These are phyloP conservation scores for Colletotrichum camelliae DNA, from an alignment of 2,329 filamentous ascomycete species.

Conservation along the genomic window DNA sequence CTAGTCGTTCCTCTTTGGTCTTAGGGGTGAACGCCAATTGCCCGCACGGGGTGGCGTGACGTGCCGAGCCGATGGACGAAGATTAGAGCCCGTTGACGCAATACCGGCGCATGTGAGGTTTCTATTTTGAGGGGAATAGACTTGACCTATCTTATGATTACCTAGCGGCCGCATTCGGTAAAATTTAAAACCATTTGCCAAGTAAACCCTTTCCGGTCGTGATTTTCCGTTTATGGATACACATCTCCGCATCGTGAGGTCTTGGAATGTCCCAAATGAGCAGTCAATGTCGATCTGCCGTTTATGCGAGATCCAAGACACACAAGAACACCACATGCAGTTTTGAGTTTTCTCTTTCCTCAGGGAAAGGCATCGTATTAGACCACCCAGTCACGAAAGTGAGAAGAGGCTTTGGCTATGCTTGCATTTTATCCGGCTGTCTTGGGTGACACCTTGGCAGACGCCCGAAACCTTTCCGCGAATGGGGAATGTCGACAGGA, in stretches of 20 bases:
- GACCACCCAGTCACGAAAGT: background rate
- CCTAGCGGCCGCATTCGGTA: background rate
- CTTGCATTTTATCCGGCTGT: background rate
- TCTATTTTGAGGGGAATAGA: background rate
- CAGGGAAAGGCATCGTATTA: background rate
- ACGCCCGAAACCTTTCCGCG: background rate
- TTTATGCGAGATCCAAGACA: background rate
- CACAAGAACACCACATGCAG: background rate
- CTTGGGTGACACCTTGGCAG: background rate
- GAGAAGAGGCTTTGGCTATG: background rate
- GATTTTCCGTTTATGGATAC: background rate
- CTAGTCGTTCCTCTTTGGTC: background rate
- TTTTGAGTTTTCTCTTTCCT: background rate
- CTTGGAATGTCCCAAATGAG: background rate
- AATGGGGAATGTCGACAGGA: background rate
- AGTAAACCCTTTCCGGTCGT: background rate
- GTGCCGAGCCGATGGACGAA: background rate
- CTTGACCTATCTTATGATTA: background rate
- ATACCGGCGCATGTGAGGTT: background rate
- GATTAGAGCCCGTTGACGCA: background rate
- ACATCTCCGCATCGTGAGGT: background rate
- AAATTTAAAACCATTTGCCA: background rate
- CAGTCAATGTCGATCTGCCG: background rate
- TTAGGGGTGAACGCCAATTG: background rate
- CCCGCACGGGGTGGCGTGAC: background rate